Evolutionary conservation across 2,329 filamentous ascomycete genomes (phyloP).

Genomic region (Zymoseptoria pseudotritici): DNA sequence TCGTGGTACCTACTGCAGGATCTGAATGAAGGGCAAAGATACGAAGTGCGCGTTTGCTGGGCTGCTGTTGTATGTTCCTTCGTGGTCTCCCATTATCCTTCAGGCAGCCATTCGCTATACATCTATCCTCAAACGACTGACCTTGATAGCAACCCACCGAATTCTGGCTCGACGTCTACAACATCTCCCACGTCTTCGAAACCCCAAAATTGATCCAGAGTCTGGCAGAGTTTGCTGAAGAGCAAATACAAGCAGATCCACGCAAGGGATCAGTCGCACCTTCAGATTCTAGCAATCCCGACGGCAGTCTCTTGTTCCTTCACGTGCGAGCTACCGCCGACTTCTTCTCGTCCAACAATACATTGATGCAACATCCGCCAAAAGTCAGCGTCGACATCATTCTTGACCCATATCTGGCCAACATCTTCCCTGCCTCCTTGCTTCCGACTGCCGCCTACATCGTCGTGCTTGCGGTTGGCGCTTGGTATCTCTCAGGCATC

Average conservation of each 20-base stretch:
- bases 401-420: conserved; percentile 76
- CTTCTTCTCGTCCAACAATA: conserved; percentile 68
- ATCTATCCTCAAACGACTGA: conserved; percentile 1
- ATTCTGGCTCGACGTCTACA: conserved; percentile 62
- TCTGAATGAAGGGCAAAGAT: conserved; percentile 64
- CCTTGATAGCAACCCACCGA: conserved; percentile 69
- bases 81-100: background rate
- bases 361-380: conserved; percentile 67
- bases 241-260: conserved; percentile 1
- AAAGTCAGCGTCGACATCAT: conserved; percentile 72
- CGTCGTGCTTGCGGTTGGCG: conserved; percentile 48
- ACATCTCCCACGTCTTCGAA: conserved; percentile 52
- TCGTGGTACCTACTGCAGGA: conserved; percentile 74
- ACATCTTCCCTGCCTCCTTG: conserved; percentile 72
- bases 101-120: background rate
- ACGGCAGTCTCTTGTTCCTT: conserved; percentile 51
- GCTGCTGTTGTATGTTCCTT: conserved; percentile 68
- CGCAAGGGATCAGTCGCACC: background rate
- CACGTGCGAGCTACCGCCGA: conserved; percentile 70
- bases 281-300: background rate
- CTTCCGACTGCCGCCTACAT: conserved; percentile 66
- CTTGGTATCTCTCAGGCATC: conserved; percentile 44
- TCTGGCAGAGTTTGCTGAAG: conserved; percentile 23
- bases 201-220: conserved; percentile 25
- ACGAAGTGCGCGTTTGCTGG: conserved; percentile 93